Evolutionary conservation across 164 flowering plant genomes (phyloP), one percentile per base, ranked within the genome.

Genomic region (Vitis rotundifolia): DNA sequence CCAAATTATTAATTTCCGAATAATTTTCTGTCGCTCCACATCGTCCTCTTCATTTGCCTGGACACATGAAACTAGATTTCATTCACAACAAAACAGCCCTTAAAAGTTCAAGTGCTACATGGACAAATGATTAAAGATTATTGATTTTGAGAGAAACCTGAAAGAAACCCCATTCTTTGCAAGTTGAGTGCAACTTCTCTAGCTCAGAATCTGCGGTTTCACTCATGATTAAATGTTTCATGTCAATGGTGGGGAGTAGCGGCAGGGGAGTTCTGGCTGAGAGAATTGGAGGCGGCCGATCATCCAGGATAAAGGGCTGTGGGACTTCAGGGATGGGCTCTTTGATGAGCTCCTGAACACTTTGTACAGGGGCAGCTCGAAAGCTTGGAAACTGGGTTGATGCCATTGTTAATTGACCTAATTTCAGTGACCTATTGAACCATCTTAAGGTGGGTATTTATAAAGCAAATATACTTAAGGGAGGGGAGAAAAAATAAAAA

Each of bases 161-260:
- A 49, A 82, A 82, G 80, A 84, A 11, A 11, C 87, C 87, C 85
- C 82, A 84, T 37, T 84, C 78, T 68, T 75, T 67, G 81, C 87
- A 84, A 14, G 78, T 67, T 13, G 66, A 68, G 71, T 84, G 79
- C 71, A 84, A 71, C 73, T 73, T 80, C 48, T 78, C 31, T 1
- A 84, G 73, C 63, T 81, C 83, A 44, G 29, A n/a, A 44, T 49
- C 61, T 6, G 48, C 22, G 12, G 53, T 5, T 18, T 78, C 69
- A 6, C 19, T 37, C 3, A 28, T n/a, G 9, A 71, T 5, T 63
- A 80, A 49, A 1, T 19, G 53, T 8, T 67, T 31, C 68, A 80
- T 28, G 70, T 77, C 76, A 16, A 77, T 66, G 58, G 59, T 67
- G 6, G 83, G 80, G 5, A 71, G 14, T 1, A 11, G 53, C 3